Evolutionary conservation across 2,329 filamentous ascomycete genomes (phyloP).

Genomic region (Tolypocladium album): DNA sequence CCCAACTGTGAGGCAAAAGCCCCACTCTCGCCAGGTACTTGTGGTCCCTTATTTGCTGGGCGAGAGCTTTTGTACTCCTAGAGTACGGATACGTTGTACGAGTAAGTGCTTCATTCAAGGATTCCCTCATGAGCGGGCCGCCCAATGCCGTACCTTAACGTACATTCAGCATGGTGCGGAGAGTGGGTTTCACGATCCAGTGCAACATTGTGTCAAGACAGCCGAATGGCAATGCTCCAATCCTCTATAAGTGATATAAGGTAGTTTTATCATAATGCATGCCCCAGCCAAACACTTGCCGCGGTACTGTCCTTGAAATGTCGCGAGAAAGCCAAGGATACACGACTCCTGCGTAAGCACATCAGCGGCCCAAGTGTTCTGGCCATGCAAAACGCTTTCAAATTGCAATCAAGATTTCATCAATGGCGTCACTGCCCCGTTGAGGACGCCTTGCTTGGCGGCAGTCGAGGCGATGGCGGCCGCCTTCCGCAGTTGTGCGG

Average conservation of each 20-base stretch:
- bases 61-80: not conserved
- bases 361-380: not conserved
- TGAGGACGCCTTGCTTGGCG: slow-evolving; percentile 29
- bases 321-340: not conserved
- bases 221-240: not conserved
- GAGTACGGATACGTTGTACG: too few relatives aligned
- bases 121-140: too few relatives aligned
- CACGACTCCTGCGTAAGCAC: not conserved
- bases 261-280: not conserved
- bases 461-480: slow-evolving; percentile 49
- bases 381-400: not conserved
- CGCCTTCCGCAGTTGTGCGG: slow-evolving; percentile 58
- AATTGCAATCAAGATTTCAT: slow-evolving; percentile 7
- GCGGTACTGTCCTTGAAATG: not conserved
- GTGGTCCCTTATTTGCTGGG: not conserved
- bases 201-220: not conserved
- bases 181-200: not conserved
- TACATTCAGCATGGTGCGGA: not conserved
- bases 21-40: not conserved
- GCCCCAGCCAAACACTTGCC: not conserved
- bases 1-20: not conserved
- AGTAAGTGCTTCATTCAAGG: too few relatives aligned
- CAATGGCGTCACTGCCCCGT: slow-evolving; percentile 18
- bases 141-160: too few relatives aligned
- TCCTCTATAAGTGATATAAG: not conserved